Conservation (phyloP, 2,329 filamentous ascomycete genomes). For the Phaeosphaeriaceae sp. region DNA sequence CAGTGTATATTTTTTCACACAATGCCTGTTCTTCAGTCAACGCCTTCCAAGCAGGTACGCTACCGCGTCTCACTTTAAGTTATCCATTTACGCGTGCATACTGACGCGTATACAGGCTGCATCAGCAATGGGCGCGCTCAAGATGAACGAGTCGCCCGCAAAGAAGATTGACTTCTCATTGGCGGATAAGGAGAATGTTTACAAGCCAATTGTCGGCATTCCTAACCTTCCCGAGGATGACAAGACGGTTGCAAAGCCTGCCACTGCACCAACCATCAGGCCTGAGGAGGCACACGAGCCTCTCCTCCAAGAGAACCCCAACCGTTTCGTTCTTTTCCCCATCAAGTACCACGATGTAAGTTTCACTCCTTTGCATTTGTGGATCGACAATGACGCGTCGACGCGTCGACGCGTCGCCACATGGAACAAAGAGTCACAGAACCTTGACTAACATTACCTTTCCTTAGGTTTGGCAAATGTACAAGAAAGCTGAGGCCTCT, state of each 20-base stretch:
- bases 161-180: conserved; percentile 84
- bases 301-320: conserved; percentile 90
- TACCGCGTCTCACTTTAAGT: conserved; percentile 21
- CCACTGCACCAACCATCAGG: conserved; percentile 59
- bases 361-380: conserved; percentile 27
- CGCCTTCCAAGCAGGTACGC: conserved; percentile 74
- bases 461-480: conserved; percentile 97
- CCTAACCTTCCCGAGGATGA: conserved; percentile 50
- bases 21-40: conserved; percentile 77
- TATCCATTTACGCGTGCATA: conserved; percentile 43
- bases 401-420: conserved; percentile 78
- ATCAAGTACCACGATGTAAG: conserved; percentile 99
- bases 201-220: conserved; percentile 61
- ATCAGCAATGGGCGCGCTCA: conserved; percentile 83
- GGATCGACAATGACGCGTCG: conserved; percentile 49
- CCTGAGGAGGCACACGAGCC: conserved; percentile 82
- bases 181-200: conserved; percentile 83
- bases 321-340: conserved; percentile 96
- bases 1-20: conserved; percentile 32
- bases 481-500: conserved; percentile 99
- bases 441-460: conserved; percentile 38
- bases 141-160: conserved; percentile 84
- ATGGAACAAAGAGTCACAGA: conserved; percentile 8
- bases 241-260: conserved; percentile 58
- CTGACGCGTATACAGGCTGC: conserved; percentile 69